Evolutionary conservation across 1,284 basidiomycete species (phyloP).

Genomic region (Rhodotorula sp.): DNA sequence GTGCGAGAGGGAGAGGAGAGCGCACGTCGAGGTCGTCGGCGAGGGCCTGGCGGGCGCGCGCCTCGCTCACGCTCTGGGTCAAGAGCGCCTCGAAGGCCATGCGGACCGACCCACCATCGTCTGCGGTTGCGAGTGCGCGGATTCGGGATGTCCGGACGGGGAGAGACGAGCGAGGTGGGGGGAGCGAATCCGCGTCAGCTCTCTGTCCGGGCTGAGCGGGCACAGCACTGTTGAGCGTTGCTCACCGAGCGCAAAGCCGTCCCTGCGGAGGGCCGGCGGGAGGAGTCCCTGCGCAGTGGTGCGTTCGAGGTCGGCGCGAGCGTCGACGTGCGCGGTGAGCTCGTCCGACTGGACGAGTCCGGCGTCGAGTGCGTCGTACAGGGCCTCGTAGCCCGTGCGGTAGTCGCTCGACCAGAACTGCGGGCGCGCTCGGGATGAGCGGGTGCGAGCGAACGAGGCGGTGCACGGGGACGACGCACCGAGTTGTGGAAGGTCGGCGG

Average conservation of each 20-base stretch:
- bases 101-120: constrained; percentile 30
- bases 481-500: constrained; percentile 26
- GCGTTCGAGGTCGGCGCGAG: constrained; percentile 11
- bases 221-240: neutral
- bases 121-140: neutral
- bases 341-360: constrained; percentile 25
- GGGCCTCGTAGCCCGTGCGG: constrained; percentile 24
- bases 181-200: too few relatives aligned
- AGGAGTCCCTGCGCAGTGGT: constrained; percentile 4
- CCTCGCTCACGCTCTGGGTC: constrained; percentile 26
- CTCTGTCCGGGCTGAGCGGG: neutral
- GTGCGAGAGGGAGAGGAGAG: neutral
- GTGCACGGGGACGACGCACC: neutral
- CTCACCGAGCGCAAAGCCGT: constrained; percentile 33
- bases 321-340: constrained; percentile 14
- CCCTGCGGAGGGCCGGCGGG: constrained; percentile 23
- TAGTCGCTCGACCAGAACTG: constrained; percentile 42
- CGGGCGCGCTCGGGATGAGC: neutral
- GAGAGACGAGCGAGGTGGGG: neutral
- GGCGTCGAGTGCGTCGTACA: constrained; percentile 24
- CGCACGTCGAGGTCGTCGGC: constrained; percentile 34
- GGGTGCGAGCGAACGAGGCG: neutral
- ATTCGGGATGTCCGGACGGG: neutral
- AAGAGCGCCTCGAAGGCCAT: constrained; percentile 37
- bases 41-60: constrained; percentile 18